Conservation (phyloP, 108 stramenopile genomes). For the Cylindrotheca closterium region DNA sequence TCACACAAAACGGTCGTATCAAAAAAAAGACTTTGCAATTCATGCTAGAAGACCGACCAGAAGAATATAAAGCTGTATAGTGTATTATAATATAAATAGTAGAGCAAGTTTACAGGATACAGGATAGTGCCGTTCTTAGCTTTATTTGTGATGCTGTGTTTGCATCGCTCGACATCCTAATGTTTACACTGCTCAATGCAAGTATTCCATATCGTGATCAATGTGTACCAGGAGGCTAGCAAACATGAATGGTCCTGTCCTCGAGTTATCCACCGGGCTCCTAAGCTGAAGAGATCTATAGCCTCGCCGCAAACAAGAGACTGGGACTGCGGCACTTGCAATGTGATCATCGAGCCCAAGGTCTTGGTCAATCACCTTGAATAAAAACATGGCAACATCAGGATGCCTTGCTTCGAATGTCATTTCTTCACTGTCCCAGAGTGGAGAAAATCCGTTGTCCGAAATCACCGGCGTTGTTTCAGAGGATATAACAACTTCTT, state of each 20-base stretch:
- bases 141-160: too few relatives aligned
- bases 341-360: slow-evolving; percentile 58
- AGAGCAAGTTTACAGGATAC: too few relatives aligned
- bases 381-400: slow-evolving; percentile 74
- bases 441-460: slow-evolving; percentile 81
- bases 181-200: too few relatives aligned
- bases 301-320: slow-evolving; percentile 65
- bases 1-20: too few relatives aligned
- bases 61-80: too few relatives aligned
- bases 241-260: slow-evolving; percentile 70
- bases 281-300: slow-evolving; percentile 68
- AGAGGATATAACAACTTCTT: slow-evolving; percentile 11
- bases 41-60: too few relatives aligned
- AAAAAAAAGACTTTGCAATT: too few relatives aligned
- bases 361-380: slow-evolving; percentile 66
- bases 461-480: slow-evolving; percentile 36
- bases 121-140: too few relatives aligned
- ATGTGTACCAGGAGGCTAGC: slow-evolving; percentile 64
- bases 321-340: slow-evolving; percentile 70
- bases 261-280: slow-evolving; percentile 51
- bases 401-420: slow-evolving; percentile 50
- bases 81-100: too few relatives aligned
- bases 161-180: too few relatives aligned
- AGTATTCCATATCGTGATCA: too few relatives aligned
- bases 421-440: slow-evolving; percentile 44